phyloP scores from a whole-genome alignment of 73 alveolate species.

The Paramecium octaurelia region DNA sequence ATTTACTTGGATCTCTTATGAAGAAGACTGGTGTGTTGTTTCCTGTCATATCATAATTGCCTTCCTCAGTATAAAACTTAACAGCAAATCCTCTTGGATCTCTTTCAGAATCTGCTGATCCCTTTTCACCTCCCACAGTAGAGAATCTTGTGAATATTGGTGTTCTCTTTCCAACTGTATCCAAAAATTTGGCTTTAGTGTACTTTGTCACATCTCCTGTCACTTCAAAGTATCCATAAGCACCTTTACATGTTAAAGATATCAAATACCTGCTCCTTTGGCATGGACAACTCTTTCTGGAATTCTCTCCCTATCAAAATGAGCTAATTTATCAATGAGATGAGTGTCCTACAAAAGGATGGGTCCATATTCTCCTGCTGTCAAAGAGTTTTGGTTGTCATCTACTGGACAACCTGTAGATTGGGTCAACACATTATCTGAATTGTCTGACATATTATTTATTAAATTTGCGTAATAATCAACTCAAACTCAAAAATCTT shows the following conservation, averaged over 20 bases:
- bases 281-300: slow-evolving; percentile 96
- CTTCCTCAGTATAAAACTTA: slow-evolving; percentile 93
- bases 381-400: slow-evolving; percentile 80
- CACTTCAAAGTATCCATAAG: slow-evolving; percentile 91
- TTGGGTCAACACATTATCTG: slow-evolving; percentile 72
- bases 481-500: not conserved
- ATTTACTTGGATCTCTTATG: slow-evolving; percentile 87
- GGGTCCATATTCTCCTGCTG: slow-evolving; percentile 92
- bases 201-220: slow-evolving; percentile 87
- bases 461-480: slow-evolving; percentile 15
- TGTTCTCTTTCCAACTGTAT: slow-evolving; percentile 81
- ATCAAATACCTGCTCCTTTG: slow-evolving; percentile 79
- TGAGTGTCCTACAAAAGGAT: slow-evolving; percentile 75
- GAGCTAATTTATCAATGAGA: slow-evolving; percentile 86
- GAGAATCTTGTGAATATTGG: slow-evolving; percentile 87
- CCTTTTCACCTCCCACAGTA: slow-evolving; percentile 89
- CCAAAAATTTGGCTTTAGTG: slow-evolving; percentile 81
- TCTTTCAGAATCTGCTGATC: slow-evolving; percentile 89
- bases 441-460: slow-evolving; percentile 51
- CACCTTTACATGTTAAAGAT: slow-evolving; percentile 40
- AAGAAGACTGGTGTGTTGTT: slow-evolving; percentile 93
- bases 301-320: slow-evolving; percentile 91
- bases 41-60: slow-evolving; percentile 91
- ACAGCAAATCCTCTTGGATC: slow-evolving; percentile 94
- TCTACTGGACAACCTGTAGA: slow-evolving; percentile 83